A percentile compares a stretch with the other conserved stretches of the same genome.
Evolutionary conservation across 116 monocot genomes (phyloP).

Genomic region (Iris pallida): DNA sequence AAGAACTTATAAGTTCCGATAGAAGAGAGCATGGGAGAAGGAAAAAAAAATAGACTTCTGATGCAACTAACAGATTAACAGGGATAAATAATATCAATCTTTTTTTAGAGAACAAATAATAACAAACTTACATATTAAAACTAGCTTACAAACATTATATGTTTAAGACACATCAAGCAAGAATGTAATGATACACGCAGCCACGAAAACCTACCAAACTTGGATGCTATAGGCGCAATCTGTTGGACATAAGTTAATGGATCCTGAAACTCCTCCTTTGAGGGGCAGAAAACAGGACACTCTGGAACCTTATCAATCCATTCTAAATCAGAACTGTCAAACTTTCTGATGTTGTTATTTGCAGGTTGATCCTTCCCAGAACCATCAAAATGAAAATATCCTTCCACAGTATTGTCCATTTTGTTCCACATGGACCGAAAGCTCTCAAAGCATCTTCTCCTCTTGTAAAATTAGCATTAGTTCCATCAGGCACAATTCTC

Average conservation of each 20-base stretch:
- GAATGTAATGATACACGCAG: too few species aligned
- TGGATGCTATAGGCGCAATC: constrained; percentile 77
- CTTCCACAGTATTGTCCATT: constrained; percentile 21
- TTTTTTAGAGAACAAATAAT: too few species aligned
- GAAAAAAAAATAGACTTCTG: too few species aligned
- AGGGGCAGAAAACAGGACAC: constrained; percentile 72
- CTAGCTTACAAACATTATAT: too few species aligned
- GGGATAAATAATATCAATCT: too few species aligned
- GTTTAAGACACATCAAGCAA: too few species aligned
- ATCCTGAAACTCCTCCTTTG: constrained; percentile 81
- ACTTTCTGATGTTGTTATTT: constrained; percentile 60
- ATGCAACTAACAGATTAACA: too few species aligned
- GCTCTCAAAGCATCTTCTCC: constrained; percentile 48
- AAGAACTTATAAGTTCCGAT: too few species aligned
- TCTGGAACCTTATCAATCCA: constrained; percentile 89
- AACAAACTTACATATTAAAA: too few species aligned
- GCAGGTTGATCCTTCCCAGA: constrained; percentile 33
- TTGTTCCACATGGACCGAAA: constrained; percentile 37
- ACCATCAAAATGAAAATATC: constrained; percentile 8
- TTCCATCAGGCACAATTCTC: constrained; percentile 8
- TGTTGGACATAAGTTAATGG: constrained; percentile 62
- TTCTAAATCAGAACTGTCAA: constrained; percentile 59
- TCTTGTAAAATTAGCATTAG: constrained; percentile 31
- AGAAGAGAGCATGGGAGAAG: too few species aligned
- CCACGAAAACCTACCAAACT: constrained; percentile 50